Evolutionary conservation across 352 stramenopile genomes (phyloP).

Genomic region (Globisporangium iwayamae): DNA sequence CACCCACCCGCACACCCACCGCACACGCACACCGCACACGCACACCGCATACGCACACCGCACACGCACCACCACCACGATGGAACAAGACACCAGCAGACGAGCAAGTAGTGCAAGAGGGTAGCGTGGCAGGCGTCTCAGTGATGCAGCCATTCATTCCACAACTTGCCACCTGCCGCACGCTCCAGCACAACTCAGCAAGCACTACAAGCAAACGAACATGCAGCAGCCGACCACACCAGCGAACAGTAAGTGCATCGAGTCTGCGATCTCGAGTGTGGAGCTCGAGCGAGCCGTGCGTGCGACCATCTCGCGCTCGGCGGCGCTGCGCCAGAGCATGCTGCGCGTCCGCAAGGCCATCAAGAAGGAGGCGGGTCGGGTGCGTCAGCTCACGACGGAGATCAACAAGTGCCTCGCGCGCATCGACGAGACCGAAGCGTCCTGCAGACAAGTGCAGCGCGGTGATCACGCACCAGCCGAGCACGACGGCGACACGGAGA

Average conservation of each 20-base stretch:
- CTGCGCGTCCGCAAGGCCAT: constrained; percentile 18
- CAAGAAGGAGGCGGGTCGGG: constrained; percentile 16
- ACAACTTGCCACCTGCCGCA: too few relatives aligned
- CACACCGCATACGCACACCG: too few relatives aligned
- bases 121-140: too few relatives aligned
- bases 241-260: constrained; percentile 4
- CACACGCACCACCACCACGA: too few relatives aligned
- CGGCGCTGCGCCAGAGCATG: constrained; percentile 18
- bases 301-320: constrained; percentile 18
- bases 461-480: constrained; percentile 7
- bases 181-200: too few relatives aligned
- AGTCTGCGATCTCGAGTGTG: constrained; percentile 15
- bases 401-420: constrained; percentile 19
- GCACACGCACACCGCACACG: too few relatives aligned
- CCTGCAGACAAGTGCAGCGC: constrained; percentile 13
- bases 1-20: too few relatives aligned
- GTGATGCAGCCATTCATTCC: too few relatives aligned
- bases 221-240: constrained; percentile 9
- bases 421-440: constrained; percentile 19
- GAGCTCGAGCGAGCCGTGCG: constrained; percentile 17
- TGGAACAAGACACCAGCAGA: too few relatives aligned
- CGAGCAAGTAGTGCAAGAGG: too few relatives aligned
- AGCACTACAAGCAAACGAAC: too few relatives aligned
- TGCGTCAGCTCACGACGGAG: constrained; percentile 15
- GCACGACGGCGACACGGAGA: background rate